Conservation (phyloP, 2,329 filamentous ascomycete species). For the Ceratocystiopsis minuta region DNA sequence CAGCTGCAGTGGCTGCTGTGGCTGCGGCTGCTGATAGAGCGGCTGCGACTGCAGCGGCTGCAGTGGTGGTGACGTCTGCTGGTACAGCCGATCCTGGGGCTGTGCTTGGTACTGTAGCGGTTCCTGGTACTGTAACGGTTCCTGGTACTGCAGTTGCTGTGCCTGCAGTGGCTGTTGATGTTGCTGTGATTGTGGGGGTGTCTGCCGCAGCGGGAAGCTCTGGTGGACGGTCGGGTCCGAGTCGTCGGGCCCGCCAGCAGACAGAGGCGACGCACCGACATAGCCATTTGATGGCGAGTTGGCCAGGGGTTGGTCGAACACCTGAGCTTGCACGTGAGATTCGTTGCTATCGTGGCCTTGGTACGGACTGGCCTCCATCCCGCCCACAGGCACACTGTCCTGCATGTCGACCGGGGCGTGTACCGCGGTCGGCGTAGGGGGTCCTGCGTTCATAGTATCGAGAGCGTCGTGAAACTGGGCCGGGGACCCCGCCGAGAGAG, state of each 20-base stretch:
- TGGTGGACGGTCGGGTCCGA: constrained; percentile 1
- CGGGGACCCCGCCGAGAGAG: constrained; percentile 28
- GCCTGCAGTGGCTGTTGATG: constrained; percentile 3
- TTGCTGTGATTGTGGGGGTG: not conserved
- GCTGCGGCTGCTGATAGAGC: not conserved
- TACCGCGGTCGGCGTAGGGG: constrained; percentile 9
- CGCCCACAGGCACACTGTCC: constrained; percentile 23
- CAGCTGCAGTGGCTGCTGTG: constrained; percentile 1
- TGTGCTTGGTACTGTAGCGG: constrained; percentile 5
- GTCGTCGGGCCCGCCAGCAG: constrained; percentile 16
- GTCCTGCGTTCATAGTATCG: constrained; percentile 32
- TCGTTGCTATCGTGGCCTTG: constrained; percentile 10
- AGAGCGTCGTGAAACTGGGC: constrained; percentile 33
- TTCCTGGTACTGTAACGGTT: not conserved
- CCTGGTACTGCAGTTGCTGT: not conserved
- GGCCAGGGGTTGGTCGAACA: constrained; percentile 30
- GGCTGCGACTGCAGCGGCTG: constrained; percentile 1
- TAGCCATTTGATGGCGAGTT: constrained; percentile 17
- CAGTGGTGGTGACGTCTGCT: not conserved
- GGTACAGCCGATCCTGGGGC: constrained; percentile 2
- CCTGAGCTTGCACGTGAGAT: constrained; percentile 28
- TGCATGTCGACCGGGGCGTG: constrained; percentile 24
- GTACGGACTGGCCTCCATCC: not conserved
- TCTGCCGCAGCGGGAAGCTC: constrained; percentile 1
- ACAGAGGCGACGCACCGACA: constrained; percentile 1